Evolutionary conservation across 2,329 filamentous ascomycete species (phyloP), one percentile per base, ranked within the genome.

Genomic region (Aspergillus aculeatinus): DNA sequence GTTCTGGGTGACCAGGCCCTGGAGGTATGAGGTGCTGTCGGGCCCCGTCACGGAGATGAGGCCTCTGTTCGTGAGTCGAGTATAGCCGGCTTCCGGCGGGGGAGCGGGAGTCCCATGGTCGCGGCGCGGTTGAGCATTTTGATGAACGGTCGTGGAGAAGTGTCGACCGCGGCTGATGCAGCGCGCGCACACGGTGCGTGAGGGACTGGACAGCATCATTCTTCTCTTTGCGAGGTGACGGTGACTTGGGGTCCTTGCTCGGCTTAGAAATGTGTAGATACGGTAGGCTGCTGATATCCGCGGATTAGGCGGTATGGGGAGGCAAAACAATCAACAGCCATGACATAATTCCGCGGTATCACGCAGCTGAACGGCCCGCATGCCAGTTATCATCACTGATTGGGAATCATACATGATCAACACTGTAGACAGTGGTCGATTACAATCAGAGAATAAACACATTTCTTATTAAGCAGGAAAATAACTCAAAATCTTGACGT

Each of bases 21-120:
- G 92, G 2, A 99, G 84, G 76, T 93, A 98, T 67, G 89, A 89
- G 51, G 89, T 84, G 33, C 92, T 87, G 70, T 97, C 94, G 3
- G 82, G 82, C 2, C 95, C 95, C 16, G 87, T 85, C 63, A 98
- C 80, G 47, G 88, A 89, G 66, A 99, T 87, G 49, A 98, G 83
- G 55, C 87, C 86, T 53, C 95, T 90, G 65, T 89, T 88, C n/a
- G 85, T 78, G 63, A 98, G 76, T 49, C 70, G 72, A 60, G 81
- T 77, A 67, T 81, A 80, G 57, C 82, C 82, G 25, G 80, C 73
- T 44, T 72, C 51, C 19, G 77, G 78, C 33, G 76, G 75, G 29
- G 65, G 44, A 23, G 75, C 72, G 16, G 75, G 74, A 68, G 69
- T 65, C 19, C 52, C 60, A 63, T 58, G 52, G 2, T 44, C 39